A percentile compares a stretch with the other conserved stretches of the same genome.
Conservation (phyloP, 2,329 filamentous ascomycete species). For the Periconia sp. region DNA sequence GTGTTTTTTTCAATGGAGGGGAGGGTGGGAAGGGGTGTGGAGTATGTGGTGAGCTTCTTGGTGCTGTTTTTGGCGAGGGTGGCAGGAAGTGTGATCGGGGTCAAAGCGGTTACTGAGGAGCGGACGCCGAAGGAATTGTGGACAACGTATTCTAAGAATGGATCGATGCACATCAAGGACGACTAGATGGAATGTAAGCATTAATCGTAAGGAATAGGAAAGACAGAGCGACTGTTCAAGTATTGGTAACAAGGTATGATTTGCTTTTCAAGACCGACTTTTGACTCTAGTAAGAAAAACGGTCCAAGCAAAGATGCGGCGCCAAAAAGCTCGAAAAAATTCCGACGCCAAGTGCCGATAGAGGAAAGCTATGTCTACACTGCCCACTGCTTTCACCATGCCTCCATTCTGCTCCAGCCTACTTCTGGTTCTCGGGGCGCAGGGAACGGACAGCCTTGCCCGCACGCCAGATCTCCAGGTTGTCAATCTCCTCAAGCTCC, state of each 20-base stretch:
- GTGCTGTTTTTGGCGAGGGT: constrained; percentile 8
- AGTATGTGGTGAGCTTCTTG: constrained; percentile 6
- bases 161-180: not conserved
- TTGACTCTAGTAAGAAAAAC: not conserved
- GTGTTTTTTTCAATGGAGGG: constrained; percentile 23
- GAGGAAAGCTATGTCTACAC: constrained; percentile 34
- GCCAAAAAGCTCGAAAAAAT: constrained; percentile 7
- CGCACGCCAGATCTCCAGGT: constrained; percentile 98
- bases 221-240: not conserved
- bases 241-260: too few relatives aligned
- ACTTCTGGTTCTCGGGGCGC: constrained; percentile 48
- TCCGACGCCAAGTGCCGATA: constrained; percentile 28
- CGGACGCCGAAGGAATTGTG: constrained; percentile 18
- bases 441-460: constrained; percentile 86
- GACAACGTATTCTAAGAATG: constrained; percentile 11
- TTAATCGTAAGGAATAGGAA: not conserved
- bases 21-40: not conserved
- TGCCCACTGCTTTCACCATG: constrained; percentile 10
- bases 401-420: constrained; percentile 11
- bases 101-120: constrained; percentile 15
- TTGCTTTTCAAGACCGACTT: too few relatives aligned
- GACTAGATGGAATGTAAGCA: not conserved
- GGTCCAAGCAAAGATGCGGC: not conserved
- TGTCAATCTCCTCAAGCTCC: constrained; percentile 98
- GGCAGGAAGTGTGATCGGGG: constrained; percentile 9